Base-by-base conservation (phyloP, 345 rosid genomes). In the Isatis tinctoria region DNA sequence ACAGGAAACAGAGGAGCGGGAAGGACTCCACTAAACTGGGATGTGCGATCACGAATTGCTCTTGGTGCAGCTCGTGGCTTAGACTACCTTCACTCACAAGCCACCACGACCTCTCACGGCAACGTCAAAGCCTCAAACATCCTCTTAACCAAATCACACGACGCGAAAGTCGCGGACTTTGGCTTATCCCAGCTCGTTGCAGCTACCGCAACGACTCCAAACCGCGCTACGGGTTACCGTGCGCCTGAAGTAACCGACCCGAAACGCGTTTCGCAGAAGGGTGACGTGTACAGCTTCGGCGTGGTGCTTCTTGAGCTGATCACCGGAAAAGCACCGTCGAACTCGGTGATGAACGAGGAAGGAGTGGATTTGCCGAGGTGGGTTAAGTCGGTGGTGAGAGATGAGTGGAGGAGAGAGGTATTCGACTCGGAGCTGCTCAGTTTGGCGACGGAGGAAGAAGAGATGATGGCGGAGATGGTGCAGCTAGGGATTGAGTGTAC, bases 71-170 rank as follows among this genome's bases (percentile, higher is more conserved):
- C 92, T 17, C 87, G 79, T 27, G 97, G 88, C 1, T 82, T 93
- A 49, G 82, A 83, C 2, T 85, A 93, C 82, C 83, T 91, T 60
- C 98, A 93, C 74, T 87, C 98, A 11, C 82, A 75, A 51, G 94
- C 90, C 53, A 72, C 86, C 3, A 44, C 53, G 3, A 79, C 83
- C 48, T 88, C 89, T 73, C 97, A 94, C 56, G 96, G 96, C 64
- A 94, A 90, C 70, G 80, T 94, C 52, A 94, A 90, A 74, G 88
- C 98, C 14, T 90, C 98, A n/a, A 94, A 91, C 73, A 80, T 91
- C 72, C 93, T 91, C 39, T 89, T 94, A 27, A 67, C 97, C n/a
- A 82, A 83, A 47, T 82, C 85, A 3, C 70, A 83, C 27, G 86
- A 85, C 41, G 89, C 93, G 13, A 88, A 87, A 24, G 85, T 91